Evolutionary conservation across 1,139 yeast species (phyloP), one percentile per base, ranked within the genome.

Genomic region (Scheffersomyces segobiensis): DNA sequence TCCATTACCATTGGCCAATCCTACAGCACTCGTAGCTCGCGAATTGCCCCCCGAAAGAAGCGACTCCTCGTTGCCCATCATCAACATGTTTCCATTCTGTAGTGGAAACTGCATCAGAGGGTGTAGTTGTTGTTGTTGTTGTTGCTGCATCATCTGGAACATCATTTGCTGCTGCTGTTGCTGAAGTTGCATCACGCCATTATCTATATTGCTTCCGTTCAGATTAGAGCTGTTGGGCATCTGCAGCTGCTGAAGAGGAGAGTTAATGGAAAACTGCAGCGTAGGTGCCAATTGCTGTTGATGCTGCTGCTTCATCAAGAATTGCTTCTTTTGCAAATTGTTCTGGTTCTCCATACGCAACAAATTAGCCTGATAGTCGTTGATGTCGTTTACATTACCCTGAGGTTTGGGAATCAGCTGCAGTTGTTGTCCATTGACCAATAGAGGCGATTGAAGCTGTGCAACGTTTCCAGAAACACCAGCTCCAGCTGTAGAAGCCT

Each of bases 341-440:
- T 71, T 71, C 56, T 70, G 75, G 58, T 68, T 68, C 46, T 71
- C 75, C 73, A 71, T 70, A 52, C 69, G 65, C 52, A 69, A 58
- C 49, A 71, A 59, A 55, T 67, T 72, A 60, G 66, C 59, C 58
- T 72, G 76, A 58, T 71, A 71, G 46, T 71, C 75, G 53, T 60
- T 68, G 17, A 70, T 60, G 3, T 71, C 69, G 47, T 48, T 48
- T 4, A 48, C n/a, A 20, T 24, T 48, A 48, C 48, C 59, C 26
- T 59, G 64, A 19, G 59, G 65, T 50, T 57, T 56, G n/a, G 59
- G 39, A 46, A 46, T 49, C 52, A 54, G 57, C 48, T 60, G 62
- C 52, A 54, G 57, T 46, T 60, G 62, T n/a, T 50, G 59, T 59
- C 55, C 52, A 32, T 22, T 42, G 49, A 52, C 14, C 18, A 58